Evolutionary conservation across 768 basidiomycete species (phyloP).

Genomic region (Trametes punicea): DNA sequence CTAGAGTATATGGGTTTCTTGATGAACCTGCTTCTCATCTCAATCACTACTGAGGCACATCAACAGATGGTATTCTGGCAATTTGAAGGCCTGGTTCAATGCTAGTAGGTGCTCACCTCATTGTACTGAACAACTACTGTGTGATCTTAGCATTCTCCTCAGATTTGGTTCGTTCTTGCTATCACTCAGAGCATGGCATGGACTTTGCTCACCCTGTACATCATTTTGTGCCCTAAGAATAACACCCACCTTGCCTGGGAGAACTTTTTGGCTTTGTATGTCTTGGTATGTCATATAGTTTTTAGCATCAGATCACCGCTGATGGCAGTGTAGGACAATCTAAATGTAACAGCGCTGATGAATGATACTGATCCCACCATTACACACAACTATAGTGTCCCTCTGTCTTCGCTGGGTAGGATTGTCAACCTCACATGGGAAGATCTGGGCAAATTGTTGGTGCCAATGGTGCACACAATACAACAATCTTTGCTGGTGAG

Average conservation of each 20-base stretch:
- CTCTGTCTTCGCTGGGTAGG: slow-evolving; percentile 44
- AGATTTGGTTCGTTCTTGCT: slow-evolving; percentile 48
- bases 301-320: too few species aligned
- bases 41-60: slow-evolving; percentile 60
- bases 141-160: background rate
- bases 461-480: slow-evolving; percentile 50
- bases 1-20: slow-evolving; percentile 63
- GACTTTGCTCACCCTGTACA: slow-evolving; percentile 55
- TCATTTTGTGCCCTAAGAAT: slow-evolving; percentile 48
- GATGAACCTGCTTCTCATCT: slow-evolving; percentile 50
- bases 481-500: slow-evolving; percentile 43
- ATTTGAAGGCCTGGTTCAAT: slow-evolving; percentile 59
- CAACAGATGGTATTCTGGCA: slow-evolving; percentile 68
- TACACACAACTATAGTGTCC: slow-evolving; percentile 47
- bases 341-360: slow-evolving; percentile 33
- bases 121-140: too few species aligned
- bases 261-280: slow-evolving; percentile 54
- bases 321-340: slow-evolving; percentile 32
- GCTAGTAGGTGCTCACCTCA: slow-evolving; percentile 35
- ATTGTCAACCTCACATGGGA: slow-evolving; percentile 53
- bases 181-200: slow-evolving; percentile 63
- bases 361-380: slow-evolving; percentile 47
- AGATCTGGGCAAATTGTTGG: slow-evolving; percentile 48
- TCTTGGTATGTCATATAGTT: slow-evolving; percentile 35
- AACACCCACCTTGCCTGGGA: slow-evolving; percentile 51